Percentiles rank a stretch among this genome's conserved stretches.
phyloP scores from a whole-genome alignment of 176 grass and related monocot species.

The Juncus effusus region DNA sequence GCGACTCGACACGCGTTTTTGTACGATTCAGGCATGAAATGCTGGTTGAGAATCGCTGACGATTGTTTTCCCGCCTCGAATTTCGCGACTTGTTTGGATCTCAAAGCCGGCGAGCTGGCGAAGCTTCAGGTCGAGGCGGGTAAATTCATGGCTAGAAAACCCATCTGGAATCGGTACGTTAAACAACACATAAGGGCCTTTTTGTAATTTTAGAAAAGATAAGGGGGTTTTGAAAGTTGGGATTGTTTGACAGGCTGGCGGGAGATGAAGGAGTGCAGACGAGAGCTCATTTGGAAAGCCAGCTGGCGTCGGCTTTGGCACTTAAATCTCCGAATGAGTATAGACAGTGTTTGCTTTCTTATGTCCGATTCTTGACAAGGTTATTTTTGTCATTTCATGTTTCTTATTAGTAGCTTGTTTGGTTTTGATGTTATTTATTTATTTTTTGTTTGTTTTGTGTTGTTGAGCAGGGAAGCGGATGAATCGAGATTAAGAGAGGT shows the following conservation, averaged over 20 bases:
- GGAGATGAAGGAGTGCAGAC: conserved; percentile 83
- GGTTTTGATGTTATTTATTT: not conserved
- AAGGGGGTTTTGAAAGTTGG: too few species aligned
- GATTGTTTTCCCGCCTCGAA: conserved; percentile 87
- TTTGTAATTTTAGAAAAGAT: too few species aligned
- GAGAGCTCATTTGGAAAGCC: conserved; percentile 82
- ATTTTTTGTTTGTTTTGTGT: conserved; percentile 16
- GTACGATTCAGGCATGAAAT: conserved; percentile 75
- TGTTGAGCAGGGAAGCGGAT: conserved; percentile 73
- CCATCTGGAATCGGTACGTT: conserved; percentile 69
- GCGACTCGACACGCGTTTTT: conserved; percentile 75
- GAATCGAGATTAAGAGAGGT: conserved; percentile 77
- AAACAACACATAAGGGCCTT: too few species aligned
- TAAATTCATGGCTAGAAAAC: conserved; percentile 72
- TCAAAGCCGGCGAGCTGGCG: conserved; percentile 71
- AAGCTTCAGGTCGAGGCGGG: conserved; percentile 82
- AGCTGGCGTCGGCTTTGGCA: conserved; percentile 71
- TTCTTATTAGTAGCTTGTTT: conserved; percentile 9
- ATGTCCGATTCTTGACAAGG: conserved; percentile 89
- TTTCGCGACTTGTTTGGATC: conserved; percentile 62
- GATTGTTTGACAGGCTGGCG: conserved; percentile 33
- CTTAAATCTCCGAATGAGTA: conserved; percentile 90
- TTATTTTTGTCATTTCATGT: conserved; percentile 8
- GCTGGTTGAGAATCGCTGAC: conserved; percentile 91
- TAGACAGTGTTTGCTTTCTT: conserved; percentile 76